Evolutionary conservation across 2,329 filamentous ascomycete genomes (phyloP), one percentile per base, ranked within the genome.

Genomic region (Aspergillus vadensis): DNA sequence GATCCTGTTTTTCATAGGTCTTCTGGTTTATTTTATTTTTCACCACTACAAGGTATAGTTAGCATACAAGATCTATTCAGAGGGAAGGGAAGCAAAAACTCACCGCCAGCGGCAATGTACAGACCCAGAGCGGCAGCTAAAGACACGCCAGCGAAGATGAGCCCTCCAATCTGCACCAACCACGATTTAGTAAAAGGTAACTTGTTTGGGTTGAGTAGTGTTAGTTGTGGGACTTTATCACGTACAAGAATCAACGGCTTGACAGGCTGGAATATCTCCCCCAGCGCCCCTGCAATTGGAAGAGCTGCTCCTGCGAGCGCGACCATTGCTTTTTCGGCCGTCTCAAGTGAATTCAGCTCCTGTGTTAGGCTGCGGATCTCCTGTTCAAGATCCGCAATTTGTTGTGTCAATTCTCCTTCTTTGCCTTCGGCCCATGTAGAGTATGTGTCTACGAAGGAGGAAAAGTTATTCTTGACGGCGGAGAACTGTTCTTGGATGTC

Each of bases 341-440:
- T 10, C n/a, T 51, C 25, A 27, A 51, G 21, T 7, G 27, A 17
- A n/a, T 51, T 30, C 48, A 51, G 48, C 3, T 30, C 48, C 30
- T 14, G 12, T 32, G 48, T 51, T 27, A 15, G 36, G 48, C 48
- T 51, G 30, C 30, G 30, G 10, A 32, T 32, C 21, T 44, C 51
- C 32, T 53, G 14, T 19, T 41, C 14, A 10, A 53, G 27, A 5
- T 23, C 32, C 1, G 27, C 10, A 15, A 57, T 57, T 23, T 51
- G 44, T 14, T 41, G 32, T 14, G 47, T 52, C 6, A 57, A 19
- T 5, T 57, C 44, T 14, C 55, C 55, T 30, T 57, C 55, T 17
- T 27, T 43, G 44, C 51, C 55, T 47, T 51, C 39, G 1, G 55
- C 55, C 55, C 55, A 57, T 21, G 15, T 38, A 5, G 55, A 51